These are phyloP conservation scores for Tuber indicum DNA, from an alignment of 495 filamentous ascomycete genomes.

Conservation along the genomic window DNA sequence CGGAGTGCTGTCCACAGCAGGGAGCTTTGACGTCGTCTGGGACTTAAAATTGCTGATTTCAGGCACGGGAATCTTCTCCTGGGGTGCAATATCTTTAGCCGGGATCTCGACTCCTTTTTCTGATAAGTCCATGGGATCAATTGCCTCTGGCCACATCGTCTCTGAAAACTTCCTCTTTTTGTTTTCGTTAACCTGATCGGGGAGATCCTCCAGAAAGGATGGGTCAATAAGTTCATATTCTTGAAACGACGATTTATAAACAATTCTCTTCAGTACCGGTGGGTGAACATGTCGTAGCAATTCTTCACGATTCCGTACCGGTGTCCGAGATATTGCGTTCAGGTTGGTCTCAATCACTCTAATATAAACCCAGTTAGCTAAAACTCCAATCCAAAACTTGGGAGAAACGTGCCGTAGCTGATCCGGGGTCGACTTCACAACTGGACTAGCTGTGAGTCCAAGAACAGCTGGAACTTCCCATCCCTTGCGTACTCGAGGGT, in stretches of 20 bases:
- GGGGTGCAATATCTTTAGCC: not conserved
- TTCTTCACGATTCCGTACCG: constrained; percentile 64
- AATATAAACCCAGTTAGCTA: constrained; percentile 2
- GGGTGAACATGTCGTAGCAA: constrained; percentile 61
- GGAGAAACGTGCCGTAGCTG: constrained; percentile 47
- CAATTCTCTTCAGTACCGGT: constrained; percentile 54
- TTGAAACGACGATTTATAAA: constrained; percentile 43
- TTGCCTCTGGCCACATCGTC: not conserved
- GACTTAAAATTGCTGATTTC: not conserved
- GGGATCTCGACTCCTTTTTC: not conserved
- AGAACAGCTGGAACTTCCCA: constrained; percentile 62
- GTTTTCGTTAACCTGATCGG: constrained; percentile 24
- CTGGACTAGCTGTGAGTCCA: constrained; percentile 79
- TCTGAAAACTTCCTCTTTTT: constrained; percentile 43
- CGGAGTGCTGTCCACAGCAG: constrained; percentile 12
- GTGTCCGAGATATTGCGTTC: constrained; percentile 64
- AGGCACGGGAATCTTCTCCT: not conserved
- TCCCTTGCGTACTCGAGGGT: constrained; percentile 44
- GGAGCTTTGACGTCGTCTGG: not conserved
- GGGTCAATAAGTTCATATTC: constrained; percentile 20
- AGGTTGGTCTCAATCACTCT: constrained; percentile 69
- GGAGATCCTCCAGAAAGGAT: constrained; percentile 7
- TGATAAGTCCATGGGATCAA: not conserved
- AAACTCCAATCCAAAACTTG: not conserved
- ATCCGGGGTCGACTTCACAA: constrained; percentile 53